phyloP scores from a whole-genome alignment of 1,139 yeast genomes.

The Casaregolazyma suthepensis region DNA sequence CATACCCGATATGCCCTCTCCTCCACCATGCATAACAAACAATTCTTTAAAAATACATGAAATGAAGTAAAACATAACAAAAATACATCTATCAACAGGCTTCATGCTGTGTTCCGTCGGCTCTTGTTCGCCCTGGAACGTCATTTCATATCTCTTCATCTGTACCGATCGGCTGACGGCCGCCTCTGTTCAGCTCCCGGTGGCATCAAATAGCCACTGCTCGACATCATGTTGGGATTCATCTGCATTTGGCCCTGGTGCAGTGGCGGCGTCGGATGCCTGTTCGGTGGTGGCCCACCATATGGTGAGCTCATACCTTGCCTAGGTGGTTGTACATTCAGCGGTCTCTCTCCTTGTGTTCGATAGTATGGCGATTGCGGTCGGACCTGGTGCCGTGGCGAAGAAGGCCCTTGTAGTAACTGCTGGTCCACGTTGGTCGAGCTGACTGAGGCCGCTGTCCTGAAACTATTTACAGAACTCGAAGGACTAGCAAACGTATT shows the following conservation, averaged over 20 bases:
- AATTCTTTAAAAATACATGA: background rate
- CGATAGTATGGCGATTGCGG: slow-evolving; percentile 10
- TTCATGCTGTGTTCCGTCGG: background rate
- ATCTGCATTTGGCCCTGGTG: background rate
- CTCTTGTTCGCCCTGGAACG: background rate
- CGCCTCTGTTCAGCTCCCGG: background rate
- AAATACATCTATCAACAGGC: background rate
- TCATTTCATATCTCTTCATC: background rate
- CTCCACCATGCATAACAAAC: background rate
- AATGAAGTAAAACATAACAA: background rate
- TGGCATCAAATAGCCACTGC: background rate
- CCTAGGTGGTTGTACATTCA: background rate
- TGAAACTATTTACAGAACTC: background rate
- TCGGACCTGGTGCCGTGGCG: slow-evolving; percentile 9
- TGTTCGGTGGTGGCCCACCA: background rate
- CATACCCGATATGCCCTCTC: background rate
- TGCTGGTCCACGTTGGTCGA: slow-evolving; percentile 10
- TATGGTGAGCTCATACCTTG: background rate
- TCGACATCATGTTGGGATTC: background rate
- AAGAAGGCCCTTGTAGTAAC: background rate
- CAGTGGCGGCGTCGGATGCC: background rate
- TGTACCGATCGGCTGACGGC: background rate
- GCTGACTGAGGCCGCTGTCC: background rate
- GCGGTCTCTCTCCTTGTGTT: slow-evolving; percentile 4
- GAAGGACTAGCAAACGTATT: background rate